Conservation (phyloP, 305 asterid species). For the Coffea humblotiana region DNA sequence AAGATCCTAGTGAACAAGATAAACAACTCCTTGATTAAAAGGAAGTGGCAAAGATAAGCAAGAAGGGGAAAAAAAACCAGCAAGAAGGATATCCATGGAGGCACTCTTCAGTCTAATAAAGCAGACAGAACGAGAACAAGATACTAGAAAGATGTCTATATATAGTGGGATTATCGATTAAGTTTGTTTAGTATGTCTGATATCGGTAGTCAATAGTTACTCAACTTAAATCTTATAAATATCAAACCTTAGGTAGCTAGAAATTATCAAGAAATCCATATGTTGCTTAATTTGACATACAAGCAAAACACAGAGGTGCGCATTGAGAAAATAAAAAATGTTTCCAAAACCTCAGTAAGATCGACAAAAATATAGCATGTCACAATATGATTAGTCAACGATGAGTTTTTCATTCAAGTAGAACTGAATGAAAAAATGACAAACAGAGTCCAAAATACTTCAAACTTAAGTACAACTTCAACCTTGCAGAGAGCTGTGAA, state of each 20-base stretch:
- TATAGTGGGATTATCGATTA: no score
- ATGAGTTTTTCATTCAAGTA: no score
- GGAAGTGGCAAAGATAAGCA: background rate
- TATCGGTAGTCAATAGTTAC: background rate
- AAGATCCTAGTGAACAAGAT: slow-evolving; percentile 44
- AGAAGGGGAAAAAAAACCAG: background rate
- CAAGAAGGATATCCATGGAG: background rate
- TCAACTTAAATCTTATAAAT: no score
- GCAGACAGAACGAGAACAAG: no score
- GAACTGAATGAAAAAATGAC: background rate
- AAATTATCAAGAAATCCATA: no score
- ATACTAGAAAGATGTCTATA: no score
- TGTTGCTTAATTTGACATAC: background rate
- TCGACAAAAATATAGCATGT: background rate
- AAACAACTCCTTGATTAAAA: background rate
- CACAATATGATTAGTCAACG: background rate
- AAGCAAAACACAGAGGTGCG: background rate
- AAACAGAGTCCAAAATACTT: no score
- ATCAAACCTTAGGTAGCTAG: background rate
- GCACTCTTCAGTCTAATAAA: background rate
- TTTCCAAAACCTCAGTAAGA: background rate
- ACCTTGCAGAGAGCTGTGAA: background rate
- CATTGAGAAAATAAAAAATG: background rate
- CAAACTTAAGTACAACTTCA: background rate
- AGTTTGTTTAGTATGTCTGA: no score